A percentile compares a stretch with the other conserved stretches of the same genome.
These are phyloP conservation scores for Xanthoconium separans DNA, from an alignment of 1,284 basidiomycete species.

Conservation along the genomic window DNA sequence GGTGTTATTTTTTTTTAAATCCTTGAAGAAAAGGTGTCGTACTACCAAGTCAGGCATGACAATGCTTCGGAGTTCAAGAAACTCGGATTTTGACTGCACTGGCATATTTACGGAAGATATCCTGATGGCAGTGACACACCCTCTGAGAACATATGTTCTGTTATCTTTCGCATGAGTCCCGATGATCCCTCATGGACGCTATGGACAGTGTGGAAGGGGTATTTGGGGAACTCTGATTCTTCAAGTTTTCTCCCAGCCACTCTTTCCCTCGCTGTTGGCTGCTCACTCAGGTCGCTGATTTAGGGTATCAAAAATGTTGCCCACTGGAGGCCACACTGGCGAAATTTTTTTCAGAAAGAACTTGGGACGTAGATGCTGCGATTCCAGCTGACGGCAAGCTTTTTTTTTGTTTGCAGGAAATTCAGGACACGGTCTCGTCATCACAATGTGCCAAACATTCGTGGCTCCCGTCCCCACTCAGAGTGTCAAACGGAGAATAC, in stretches of 20 bases:
- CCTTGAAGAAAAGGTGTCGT: no score
- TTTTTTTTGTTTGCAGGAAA: slow-evolving; percentile 25
- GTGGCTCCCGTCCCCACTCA: slow-evolving; percentile 28
- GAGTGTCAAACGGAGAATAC: slow-evolving; percentile 28
- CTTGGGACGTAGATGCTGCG: slow-evolving; percentile 36
- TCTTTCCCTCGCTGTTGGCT: no score
- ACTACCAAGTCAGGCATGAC: no score
- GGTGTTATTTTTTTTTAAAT: no score
- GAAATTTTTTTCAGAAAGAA: slow-evolving; percentile 38
- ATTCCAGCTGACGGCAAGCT: neutral
- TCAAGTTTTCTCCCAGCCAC: neutral
- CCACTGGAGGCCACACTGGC: slow-evolving; percentile 12
- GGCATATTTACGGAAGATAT: no score
- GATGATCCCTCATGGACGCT: slow-evolving; percentile 33
- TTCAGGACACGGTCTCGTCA: neutral
- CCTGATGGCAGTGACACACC: no score
- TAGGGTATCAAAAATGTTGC: slow-evolving; percentile 22
- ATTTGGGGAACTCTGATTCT: slow-evolving; percentile 27
- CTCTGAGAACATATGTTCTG: no score
- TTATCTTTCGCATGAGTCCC: no score
- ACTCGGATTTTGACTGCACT: no score
- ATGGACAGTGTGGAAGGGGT: slow-evolving; percentile 38
- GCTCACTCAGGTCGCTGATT: slow-evolving; percentile 21
- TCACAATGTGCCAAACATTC: neutral
- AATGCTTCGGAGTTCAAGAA: no score